Base-by-base conservation (phyloP, 306 rosid species). In the Clitoria ternatea region DNA sequence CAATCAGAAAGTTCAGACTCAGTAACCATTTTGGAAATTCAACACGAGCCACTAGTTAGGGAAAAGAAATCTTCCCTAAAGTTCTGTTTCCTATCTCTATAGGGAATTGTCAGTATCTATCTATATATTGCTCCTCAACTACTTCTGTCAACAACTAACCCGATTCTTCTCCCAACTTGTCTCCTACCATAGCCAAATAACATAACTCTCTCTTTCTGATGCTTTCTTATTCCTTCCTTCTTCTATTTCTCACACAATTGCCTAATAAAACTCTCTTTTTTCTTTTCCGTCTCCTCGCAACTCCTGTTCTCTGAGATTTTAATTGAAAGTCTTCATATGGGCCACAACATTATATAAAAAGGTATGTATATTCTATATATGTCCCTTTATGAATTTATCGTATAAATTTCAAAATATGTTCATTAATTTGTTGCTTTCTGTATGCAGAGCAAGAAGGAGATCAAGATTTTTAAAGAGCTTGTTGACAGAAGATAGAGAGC, bases 401-500 rank as follows among this genome's bases (percentile, higher is more conserved):
- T n/a, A n/a, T n/a, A n/a, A n/a, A n/a, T n/a, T n/a, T n/a, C n/a
- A n/a, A n/a, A n/a, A 23, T 23, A 14, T 7, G 29, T 54, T 26
- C 24, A 13, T 12, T 24, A 12, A 13, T 53, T 11, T 22, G 15
- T 50, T 22, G 27, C 7, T 15, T 33, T 33, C 3, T 23, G 5
- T 54, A 15, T 24, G 40, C 66, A 40, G 66, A 40, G 20, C 36
- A 42, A 40, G 15, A 55, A 55, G 39, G 4, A n/a, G 70, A 13
- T 9, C 23, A 24, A 40, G 8, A 4, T 23, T 3, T 6, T 6
- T 40, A 23, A 40, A 69, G 7, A 39, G 15, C 11, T 47, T 18
- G 82, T 69, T 80, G 88, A 83, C 88, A 86, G 84, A 83, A 79
- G 86, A 83, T 81, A 83, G 90, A 78, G 88, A 83, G 86, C 88